Conservation (phyloP, 306 rosid genomes). For the Vigna nakashimae region DNA sequence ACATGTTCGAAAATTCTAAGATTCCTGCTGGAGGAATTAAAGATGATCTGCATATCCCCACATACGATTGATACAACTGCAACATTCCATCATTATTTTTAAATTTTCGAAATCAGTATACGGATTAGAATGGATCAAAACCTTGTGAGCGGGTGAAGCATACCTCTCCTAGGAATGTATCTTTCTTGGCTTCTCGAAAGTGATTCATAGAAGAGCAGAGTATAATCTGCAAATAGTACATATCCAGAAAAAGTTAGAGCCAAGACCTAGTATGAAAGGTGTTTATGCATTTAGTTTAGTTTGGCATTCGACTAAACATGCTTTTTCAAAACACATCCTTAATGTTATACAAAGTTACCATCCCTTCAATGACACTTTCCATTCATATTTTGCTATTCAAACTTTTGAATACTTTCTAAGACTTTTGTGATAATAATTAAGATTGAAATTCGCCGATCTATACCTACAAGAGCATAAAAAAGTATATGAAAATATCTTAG, state of each 20-base stretch:
- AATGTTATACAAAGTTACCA: neutral
- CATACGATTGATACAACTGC: constrained; percentile 85
- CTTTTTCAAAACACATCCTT: neutral
- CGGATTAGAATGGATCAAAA: neutral
- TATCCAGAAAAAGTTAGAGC: constrained; percentile 21
- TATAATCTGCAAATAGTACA: constrained; percentile 60
- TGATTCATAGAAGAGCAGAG: constrained; percentile 84
- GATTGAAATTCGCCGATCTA: neutral
- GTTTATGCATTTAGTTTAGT: neutral
- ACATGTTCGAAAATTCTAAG: constrained; percentile 80
- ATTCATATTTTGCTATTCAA: neutral
- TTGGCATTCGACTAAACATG: neutral
- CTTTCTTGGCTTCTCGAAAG: constrained; percentile 78
- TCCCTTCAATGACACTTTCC: neutral
- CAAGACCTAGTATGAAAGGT: neutral
- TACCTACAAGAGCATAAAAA: neutral
- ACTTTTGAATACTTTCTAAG: neutral
- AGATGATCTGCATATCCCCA: constrained; percentile 70
- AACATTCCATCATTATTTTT: constrained; percentile 49
- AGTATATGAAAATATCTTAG: neutral
- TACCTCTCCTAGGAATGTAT: constrained; percentile 80
- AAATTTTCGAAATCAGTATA: constrained; percentile 27
- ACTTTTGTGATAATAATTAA: constrained; percentile 11
- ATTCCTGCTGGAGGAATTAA: constrained; percentile 71
- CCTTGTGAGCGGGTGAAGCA: constrained; percentile 19